A percentile compares a stretch with the other conserved stretches of the same genome.
phyloP scores from a whole-genome alignment of 441 rosid species.

The Gossypium aridum region DNA sequence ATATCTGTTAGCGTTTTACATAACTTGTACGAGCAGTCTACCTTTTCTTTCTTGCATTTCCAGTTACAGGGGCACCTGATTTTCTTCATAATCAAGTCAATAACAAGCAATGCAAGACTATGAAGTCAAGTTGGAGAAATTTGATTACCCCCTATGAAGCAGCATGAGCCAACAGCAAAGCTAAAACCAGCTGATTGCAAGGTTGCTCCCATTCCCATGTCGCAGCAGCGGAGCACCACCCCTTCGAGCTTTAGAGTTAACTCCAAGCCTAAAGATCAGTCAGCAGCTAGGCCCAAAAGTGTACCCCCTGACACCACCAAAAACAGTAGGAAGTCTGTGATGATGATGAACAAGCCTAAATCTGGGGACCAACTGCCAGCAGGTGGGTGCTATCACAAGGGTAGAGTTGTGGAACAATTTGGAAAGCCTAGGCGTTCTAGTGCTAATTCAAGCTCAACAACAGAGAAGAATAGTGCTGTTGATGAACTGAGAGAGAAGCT shows the following conservation, averaged over 20 bases:
- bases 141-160: slow-evolving; percentile 6
- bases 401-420: slow-evolving; percentile 38
- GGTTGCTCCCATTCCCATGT: slow-evolving; percentile 9
- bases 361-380: slow-evolving; percentile 30
- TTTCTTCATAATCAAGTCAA: neutral
- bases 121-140: neutral
- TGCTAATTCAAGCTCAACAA: neutral
- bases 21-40: neutral
- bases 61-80: neutral
- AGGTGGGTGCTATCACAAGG: slow-evolving; percentile 41
- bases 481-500: slow-evolving; percentile 51
- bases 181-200: slow-evolving; percentile 18
- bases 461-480: slow-evolving; percentile 24
- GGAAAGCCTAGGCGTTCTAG: slow-evolving; percentile 45
- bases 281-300: slow-evolving; percentile 38
- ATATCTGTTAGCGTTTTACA: neutral
- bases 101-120: neutral
- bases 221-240: slow-evolving; percentile 20
- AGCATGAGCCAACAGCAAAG: slow-evolving; percentile 10
- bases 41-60: neutral
- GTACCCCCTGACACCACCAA: slow-evolving; percentile 29
- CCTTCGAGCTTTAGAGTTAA: slow-evolving; percentile 40
- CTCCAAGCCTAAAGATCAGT: slow-evolving; percentile 30
- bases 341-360: slow-evolving; percentile 35
- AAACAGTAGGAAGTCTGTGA: slow-evolving; percentile 36